These are phyloP conservation scores for Raddia guianensis DNA, from an alignment of 176 grass and related monocot species.

Conservation along the genomic window DNA sequence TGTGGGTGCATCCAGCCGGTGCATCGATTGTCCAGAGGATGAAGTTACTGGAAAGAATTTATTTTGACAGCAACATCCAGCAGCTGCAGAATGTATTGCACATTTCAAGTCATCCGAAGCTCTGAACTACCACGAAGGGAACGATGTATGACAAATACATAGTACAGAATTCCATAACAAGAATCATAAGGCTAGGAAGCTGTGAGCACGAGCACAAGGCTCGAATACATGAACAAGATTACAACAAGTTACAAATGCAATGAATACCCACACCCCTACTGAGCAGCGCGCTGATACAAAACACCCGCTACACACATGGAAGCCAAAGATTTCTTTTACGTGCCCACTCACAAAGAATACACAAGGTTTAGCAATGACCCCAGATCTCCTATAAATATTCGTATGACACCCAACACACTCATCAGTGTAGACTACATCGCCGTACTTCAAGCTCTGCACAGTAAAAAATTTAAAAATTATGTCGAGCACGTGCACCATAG, in stretches of 20 bases:
- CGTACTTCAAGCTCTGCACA: slow-evolving; percentile 44
- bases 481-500: background rate
- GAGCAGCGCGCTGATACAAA: slow-evolving; percentile 1
- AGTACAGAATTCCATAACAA: background rate
- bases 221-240: background rate
- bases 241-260: slow-evolving; percentile 25
- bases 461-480: background rate
- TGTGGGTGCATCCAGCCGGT: background rate
- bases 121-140: background rate
- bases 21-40: background rate
- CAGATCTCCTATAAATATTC: background rate
- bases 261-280: background rate
- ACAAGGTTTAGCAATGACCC: slow-evolving; percentile 26
- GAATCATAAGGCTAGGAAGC: background rate
- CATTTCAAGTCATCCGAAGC: background rate
- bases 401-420: slow-evolving; percentile 8
- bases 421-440: background rate
- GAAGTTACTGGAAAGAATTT: background rate
- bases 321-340: background rate
- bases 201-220: background rate
- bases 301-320: background rate
- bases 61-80: background rate
- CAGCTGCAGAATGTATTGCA: background rate
- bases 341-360: background rate
- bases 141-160: background rate